Base-by-base conservation (phyloP, 768 basidiomycete genomes). In the Boletales sp. region DNA sequence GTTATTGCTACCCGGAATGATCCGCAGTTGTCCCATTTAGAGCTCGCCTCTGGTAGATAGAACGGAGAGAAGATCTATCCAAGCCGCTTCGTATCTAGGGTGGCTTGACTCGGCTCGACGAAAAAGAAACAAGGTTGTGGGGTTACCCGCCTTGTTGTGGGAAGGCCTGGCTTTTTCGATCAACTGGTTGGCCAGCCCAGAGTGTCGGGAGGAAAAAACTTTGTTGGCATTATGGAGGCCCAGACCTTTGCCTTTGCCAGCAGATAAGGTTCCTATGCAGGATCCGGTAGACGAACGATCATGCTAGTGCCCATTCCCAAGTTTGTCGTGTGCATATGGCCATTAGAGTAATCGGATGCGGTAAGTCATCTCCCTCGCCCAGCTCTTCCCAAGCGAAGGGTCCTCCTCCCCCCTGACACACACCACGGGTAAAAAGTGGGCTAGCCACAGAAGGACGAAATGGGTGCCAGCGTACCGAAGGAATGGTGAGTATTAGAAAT, bases 11-110 rank as follows among this genome's bases (percentile, higher is more conserved):
- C 21, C 53, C 63, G 63, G 63, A 41, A 58, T 63, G 63, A 66
- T 64, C 63, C 63, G 61, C 48, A 44, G 9, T 39, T 11, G 18
- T 10, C 43, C 51, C 42, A 44, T 59, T 62, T 52, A 57, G 53
- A 55, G 45, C 39, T 36, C 36, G 30, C 54, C 32, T 58, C 35
- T 42, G 51, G 59, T 40, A 58, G 56, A 62, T 62, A 52, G 52
- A 52, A 62, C 54, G 57, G 63, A 51, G 15, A 27, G 48, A 49
- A 59, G 51, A 57, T 62, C 47, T 52, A 43, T 15, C 34, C 36
- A 34, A 37, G 24, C 42, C 47, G 29, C 57, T 52, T 62, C 46
- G 19, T 53, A 55, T 55, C 43, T 45, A 53, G 55, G 58, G 57
- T 54, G 19, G 24, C 52, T 55, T 57, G 54, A 51, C 52, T 51